Evolutionary conservation across 805 yeast species (phyloP).

Genomic region (Starmerella sp.): DNA sequence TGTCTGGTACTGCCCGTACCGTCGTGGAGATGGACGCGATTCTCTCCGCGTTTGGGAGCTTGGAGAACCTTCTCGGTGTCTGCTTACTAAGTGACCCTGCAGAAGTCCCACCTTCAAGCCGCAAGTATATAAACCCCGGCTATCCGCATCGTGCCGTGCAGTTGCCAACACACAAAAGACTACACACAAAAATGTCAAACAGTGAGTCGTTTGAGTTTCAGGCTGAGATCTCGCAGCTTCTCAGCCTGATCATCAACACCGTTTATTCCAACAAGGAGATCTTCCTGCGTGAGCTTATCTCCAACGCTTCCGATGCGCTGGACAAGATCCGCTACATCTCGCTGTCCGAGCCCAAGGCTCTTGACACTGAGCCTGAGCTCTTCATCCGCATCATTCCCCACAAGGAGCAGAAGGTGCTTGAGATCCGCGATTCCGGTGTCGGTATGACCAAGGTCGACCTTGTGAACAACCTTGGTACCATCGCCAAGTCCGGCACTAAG

Average conservation of each 20-base stretch:
- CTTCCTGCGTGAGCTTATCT: constrained; percentile 95
- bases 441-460: constrained; percentile 99
- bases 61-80: constrained; percentile 17
- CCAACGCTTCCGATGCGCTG: constrained; percentile 97
- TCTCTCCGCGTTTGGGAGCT: neutral
- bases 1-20: neutral
- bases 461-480: constrained; percentile 98
- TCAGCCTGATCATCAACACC: constrained; percentile 99
- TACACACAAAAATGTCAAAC: constrained; percentile 23
- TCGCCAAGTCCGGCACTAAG: constrained; percentile 99
- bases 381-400: constrained; percentile 95
- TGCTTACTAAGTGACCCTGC: neutral
- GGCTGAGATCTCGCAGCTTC: constrained; percentile 99
- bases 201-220: constrained; percentile 62
- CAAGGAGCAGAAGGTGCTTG: constrained; percentile 87
- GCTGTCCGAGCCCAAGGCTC: constrained; percentile 76
- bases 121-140: constrained; percentile 12
- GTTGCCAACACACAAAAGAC: neutral
- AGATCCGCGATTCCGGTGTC: constrained; percentile 98
- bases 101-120: neutral
- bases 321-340: constrained; percentile 98
- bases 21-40: neutral
- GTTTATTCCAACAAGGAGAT: constrained; percentile 99
- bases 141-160: neutral
- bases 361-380: constrained; percentile 91